Percentiles rank a stretch among this genome's conserved stretches.
Evolutionary conservation across 2,329 filamentous ascomycete species (phyloP).

Genomic region (Epichloe sylvatica): DNA sequence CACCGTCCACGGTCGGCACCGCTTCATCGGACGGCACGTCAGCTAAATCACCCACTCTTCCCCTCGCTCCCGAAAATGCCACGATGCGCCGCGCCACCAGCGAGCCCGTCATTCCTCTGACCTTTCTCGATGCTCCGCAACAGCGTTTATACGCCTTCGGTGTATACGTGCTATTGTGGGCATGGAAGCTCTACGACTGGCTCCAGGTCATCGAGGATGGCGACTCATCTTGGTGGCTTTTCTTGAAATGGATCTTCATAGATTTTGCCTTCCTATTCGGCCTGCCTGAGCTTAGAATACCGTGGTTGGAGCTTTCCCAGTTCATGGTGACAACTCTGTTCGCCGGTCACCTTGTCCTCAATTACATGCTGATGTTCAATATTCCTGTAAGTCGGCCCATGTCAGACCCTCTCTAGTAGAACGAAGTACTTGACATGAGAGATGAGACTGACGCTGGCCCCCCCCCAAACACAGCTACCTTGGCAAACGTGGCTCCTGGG

Average conservation of each 20-base stretch:
- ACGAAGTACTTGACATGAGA: background rate
- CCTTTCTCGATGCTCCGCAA: constrained; percentile 74
- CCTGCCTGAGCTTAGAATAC: constrained; percentile 76
- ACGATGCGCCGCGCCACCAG: constrained; percentile 13
- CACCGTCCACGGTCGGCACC: constrained; percentile 18
- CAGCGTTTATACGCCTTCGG: constrained; percentile 78
- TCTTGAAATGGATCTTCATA: constrained; percentile 84
- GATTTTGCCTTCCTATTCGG: constrained; percentile 81
- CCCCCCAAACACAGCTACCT: constrained; percentile 42
- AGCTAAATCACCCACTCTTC: constrained; percentile 24
- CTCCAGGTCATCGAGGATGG: constrained; percentile 65
- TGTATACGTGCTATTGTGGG: constrained; percentile 62
- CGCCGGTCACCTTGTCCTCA: constrained; percentile 53
- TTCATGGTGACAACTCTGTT: constrained; percentile 59
- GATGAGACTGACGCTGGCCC: background rate
- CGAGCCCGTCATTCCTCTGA: constrained; percentile 63
- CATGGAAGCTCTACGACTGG: constrained; percentile 83
- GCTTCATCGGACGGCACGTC: constrained; percentile 17
- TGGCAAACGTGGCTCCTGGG: constrained; percentile 59
- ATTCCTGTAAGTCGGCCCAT: constrained; percentile 47
- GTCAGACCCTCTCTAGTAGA: background rate
- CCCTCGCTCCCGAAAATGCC: constrained; percentile 32
- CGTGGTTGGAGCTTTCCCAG: constrained; percentile 88
- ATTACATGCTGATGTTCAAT: constrained; percentile 86
- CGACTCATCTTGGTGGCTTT: constrained; percentile 74